A percentile compares a stretch with the other conserved stretches of the same genome.
Conservation (phyloP, 2,329 filamentous ascomycete genomes). For the Trichophyton rubrum region DNA sequence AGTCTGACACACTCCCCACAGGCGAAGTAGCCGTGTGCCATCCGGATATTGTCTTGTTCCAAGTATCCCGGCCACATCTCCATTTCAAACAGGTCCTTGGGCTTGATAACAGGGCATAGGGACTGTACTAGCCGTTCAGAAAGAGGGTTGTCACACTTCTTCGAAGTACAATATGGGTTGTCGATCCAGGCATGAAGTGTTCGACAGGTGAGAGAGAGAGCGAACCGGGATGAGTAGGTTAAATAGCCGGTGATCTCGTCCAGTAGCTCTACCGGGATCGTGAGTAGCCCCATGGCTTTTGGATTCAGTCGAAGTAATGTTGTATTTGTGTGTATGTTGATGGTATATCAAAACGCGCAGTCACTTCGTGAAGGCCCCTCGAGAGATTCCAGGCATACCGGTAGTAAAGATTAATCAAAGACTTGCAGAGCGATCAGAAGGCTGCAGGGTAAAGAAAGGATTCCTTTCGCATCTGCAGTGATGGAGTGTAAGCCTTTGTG, state of each 20-base stretch:
- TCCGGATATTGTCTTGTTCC: no score
- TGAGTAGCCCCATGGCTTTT: neutral
- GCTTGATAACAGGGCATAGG: neutral
- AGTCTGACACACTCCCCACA: neutral
- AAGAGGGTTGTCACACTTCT: neutral
- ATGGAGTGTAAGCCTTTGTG: neutral
- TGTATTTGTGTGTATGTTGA: no score
- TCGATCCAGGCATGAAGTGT: neutral
- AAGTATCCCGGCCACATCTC: neutral
- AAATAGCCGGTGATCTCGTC: neutral
- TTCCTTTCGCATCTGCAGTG: neutral
- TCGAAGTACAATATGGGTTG: neutral
- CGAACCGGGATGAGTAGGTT: neutral
- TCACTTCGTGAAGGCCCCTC: neutral
- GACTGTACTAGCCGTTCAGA: neutral
- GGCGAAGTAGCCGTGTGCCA: neutral
- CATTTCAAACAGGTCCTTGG: neutral
- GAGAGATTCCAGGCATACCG: neutral
- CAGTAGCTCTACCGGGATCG: neutral
- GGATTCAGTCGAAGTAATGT: neutral
- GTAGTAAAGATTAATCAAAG: neutral
- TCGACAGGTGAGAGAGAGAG: neutral
- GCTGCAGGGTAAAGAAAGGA: neutral
- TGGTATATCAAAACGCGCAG: neutral
- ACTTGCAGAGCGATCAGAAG: neutral